phyloP scores from a whole-genome alignment of 2,329 filamentous ascomycete genomes.

The Grosmannia clavigera region DNA sequence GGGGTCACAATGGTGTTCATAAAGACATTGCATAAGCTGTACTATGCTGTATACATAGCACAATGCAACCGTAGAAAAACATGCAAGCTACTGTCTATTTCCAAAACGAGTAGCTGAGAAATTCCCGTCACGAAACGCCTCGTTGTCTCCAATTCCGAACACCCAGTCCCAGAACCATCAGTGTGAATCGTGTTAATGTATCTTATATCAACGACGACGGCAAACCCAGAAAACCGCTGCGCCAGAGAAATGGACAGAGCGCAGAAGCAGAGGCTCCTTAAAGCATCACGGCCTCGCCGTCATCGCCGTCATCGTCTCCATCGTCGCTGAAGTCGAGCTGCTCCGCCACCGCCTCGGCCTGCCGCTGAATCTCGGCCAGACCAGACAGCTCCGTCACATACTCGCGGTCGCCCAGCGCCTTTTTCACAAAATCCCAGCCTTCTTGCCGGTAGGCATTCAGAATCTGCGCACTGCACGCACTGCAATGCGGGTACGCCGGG shows the following conservation, averaged over 20 bases:
- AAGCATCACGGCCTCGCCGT: constrained; percentile 43
- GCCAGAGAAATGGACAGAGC: neutral
- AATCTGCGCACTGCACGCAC: constrained; percentile 63
- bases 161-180: neutral
- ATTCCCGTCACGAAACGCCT: neutral
- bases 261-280: constrained; percentile 11
- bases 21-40: neutral
- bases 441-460: constrained; percentile 53
- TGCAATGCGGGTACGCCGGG: constrained; percentile 67
- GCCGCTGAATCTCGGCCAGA: constrained; percentile 56
- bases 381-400: constrained; percentile 70
- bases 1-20: neutral
- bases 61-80: too few species aligned
- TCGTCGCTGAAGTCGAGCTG: constrained; percentile 53
- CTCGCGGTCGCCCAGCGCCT: constrained; percentile 60
- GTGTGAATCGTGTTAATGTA: neutral
- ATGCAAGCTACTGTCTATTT: too few species aligned
- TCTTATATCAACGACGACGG: too few species aligned
- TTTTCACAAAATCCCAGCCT: constrained; percentile 67
- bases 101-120: neutral
- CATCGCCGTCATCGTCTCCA: constrained; percentile 30
- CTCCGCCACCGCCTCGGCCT: constrained; percentile 36
- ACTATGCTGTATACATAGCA: too few species aligned
- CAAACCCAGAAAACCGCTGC: too few species aligned
- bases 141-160: neutral